phyloP scores from a whole-genome alignment of 2,329 filamentous ascomycete genomes.

The Lizonia empirigonia region DNA sequence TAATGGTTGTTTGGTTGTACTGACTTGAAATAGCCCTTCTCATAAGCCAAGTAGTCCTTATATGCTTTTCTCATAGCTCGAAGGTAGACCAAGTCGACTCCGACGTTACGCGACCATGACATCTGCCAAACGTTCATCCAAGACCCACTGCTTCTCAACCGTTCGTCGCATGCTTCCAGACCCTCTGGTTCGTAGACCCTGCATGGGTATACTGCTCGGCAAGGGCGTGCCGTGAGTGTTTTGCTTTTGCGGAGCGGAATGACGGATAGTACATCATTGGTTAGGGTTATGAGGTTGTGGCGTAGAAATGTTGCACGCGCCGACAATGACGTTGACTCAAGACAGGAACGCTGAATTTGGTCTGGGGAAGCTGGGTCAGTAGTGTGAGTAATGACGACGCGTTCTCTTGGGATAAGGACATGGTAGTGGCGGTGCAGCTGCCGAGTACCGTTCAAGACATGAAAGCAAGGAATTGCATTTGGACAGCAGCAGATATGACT shows the following conservation, averaged over 20 bases:
- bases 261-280: not conserved
- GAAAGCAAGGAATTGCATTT: not conserved
- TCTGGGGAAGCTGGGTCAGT: not conserved
- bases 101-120: slow-evolving; percentile 12
- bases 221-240: not conserved
- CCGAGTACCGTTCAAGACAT: not conserved
- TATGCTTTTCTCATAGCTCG: not conserved
- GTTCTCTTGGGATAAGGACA: not conserved
- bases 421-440: not conserved
- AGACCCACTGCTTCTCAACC: not conserved
- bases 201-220: slow-evolving; percentile 8
- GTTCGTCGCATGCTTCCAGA: not conserved
- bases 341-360: not conserved
- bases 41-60: not conserved
- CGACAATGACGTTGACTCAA: slow-evolving; percentile 1
- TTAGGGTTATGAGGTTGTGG: not conserved
- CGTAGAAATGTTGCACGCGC: slow-evolving; percentile 1
- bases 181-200: not conserved
- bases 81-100: not conserved
- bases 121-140: slow-evolving; percentile 6
- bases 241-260: slow-evolving; percentile 7
- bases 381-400: slow-evolving; percentile 1
- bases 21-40: not conserved
- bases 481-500: slow-evolving; percentile 4
- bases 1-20: too few species aligned